Evolutionary conservation across 306 rosid genomes (phyloP).

Genomic region (Pterocarpus macrocarpus): DNA sequence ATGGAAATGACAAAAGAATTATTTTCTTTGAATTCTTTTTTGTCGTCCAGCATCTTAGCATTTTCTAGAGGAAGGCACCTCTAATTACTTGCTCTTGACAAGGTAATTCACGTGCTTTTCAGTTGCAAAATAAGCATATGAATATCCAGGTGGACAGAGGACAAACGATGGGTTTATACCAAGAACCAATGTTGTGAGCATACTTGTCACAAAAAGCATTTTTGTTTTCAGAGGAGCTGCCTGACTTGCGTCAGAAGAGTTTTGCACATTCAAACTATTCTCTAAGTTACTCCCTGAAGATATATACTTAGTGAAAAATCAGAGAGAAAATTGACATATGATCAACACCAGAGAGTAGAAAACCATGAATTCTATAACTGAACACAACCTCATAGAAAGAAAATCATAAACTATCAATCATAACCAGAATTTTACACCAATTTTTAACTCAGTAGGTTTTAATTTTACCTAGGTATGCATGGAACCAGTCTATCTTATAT

Average conservation of each 20-base stretch:
- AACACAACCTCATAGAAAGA: not conserved
- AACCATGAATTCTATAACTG: slow-evolving; percentile 20
- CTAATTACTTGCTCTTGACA: slow-evolving; percentile 35
- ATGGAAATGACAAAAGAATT: not conserved
- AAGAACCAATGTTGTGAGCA: slow-evolving; percentile 7
- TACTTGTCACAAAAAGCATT: slow-evolving; percentile 65
- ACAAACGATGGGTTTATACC: not conserved
- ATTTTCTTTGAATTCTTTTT: not conserved
- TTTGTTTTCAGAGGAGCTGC: slow-evolving; percentile 51
- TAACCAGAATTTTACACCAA: not conserved
- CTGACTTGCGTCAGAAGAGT: slow-evolving; percentile 48
- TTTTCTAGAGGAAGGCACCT: slow-evolving; percentile 7
- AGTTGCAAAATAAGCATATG: slow-evolving; percentile 14
- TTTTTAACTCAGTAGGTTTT: not conserved
- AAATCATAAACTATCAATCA: slow-evolving; percentile 16
- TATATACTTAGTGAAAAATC: slow-evolving; percentile 25
- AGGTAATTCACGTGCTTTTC: slow-evolving; percentile 3
- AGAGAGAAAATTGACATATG: slow-evolving; percentile 25
- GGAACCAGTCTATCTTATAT: not conserved
- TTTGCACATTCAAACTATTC: slow-evolving; percentile 40
- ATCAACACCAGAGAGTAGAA: slow-evolving; percentile 6
- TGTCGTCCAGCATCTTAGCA: not conserved
- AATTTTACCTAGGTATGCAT: not conserved
- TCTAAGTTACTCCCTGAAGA: slow-evolving; percentile 52
- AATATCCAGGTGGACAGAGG: not conserved